Evolutionary conservation across 179 eudicot species (phyloP), one percentile per base, ranked within the genome.

Genomic region (Silene vulgaris): DNA sequence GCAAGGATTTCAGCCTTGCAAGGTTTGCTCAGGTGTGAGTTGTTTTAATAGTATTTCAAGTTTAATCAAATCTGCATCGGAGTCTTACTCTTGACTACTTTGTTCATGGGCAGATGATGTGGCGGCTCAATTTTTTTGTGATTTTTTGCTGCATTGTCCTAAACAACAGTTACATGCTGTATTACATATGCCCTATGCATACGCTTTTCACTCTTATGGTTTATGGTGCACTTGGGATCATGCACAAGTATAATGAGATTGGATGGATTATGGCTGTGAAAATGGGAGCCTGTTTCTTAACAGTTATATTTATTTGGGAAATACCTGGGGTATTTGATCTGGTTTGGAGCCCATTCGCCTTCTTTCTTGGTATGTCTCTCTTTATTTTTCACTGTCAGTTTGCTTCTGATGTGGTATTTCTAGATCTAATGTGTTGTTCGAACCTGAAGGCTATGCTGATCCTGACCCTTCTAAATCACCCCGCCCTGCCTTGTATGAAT

Each of bases 141-240:
- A 74, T 86, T 4, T 88, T 87, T 80, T 83, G 85, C 78, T 95
- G 99, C 84, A 54, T 92, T 68, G 88, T 90, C 77, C 91, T 95
- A 8, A 88, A 88, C 84, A 92, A 95, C 81, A 83, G 84, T 77
- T 95, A 92, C 83, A 87, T 84, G 87, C 60, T 92, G 65, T 95
- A 92, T 76, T 95, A 95, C 80, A 95, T 95, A 71, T 95, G 99
- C 79, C 99, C 99, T 57, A 95, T 95, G 99, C 99, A 95, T 84
- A 95, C 99, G 35, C 95, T 95, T 73, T 95, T 95, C 86, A 95
- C 99, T 75, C 90, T 92, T 11, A 95, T 95, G 99, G 99, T 95
- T 32, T 95, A 92, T 74, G 99, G 97, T 56, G 93, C 97, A 8
- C 99, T 95, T 74, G 99, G 93, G 61, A 89, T 86, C 40, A 74